phyloP scores from a whole-genome alignment of 179 eudicot genomes.

The Beta lomatogona region DNA sequence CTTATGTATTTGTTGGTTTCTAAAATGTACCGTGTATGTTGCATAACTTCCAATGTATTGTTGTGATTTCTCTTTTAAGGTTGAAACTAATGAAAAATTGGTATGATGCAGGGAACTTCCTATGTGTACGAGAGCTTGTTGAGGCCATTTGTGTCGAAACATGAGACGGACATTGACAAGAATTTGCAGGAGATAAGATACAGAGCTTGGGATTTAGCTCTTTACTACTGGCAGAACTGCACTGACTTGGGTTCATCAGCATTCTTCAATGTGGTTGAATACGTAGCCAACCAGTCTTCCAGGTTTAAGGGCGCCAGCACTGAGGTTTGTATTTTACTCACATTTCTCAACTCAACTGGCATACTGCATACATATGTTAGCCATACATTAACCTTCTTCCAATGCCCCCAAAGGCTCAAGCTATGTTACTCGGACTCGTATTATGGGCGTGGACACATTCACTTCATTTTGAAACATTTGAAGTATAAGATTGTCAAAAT shows the following conservation, averaged over 20 bases:
- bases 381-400: too few species aligned
- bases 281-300: slow-evolving; percentile 49
- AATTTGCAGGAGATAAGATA: slow-evolving; percentile 60
- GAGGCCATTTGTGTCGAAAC: slow-evolving; percentile 63
- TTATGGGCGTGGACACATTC: too few species aligned
- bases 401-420: too few species aligned
- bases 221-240: slow-evolving; percentile 80
- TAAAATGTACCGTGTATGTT: too few species aligned
- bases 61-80: background rate
- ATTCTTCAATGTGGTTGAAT: slow-evolving; percentile 58
- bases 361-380: background rate
- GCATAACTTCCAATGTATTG: too few species aligned
- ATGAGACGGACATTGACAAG: slow-evolving; percentile 69
- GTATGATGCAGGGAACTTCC: slow-evolving; percentile 55
- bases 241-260: slow-evolving; percentile 64
- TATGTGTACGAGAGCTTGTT: slow-evolving; percentile 65
- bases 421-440: too few species aligned
- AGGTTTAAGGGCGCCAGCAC: slow-evolving; percentile 32
- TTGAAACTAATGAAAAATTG: background rate
- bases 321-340: slow-evolving; percentile 38
- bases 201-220: slow-evolving; percentile 75
- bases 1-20: too few species aligned
- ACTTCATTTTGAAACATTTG: too few species aligned
- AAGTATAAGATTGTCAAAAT: too few species aligned
- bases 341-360: background rate